A percentile compares a stretch with the other conserved stretches of the same genome.
These are phyloP conservation scores for Blepharisma japonicum DNA, from an alignment of 73 alveolate species.

Conservation along the genomic window DNA sequence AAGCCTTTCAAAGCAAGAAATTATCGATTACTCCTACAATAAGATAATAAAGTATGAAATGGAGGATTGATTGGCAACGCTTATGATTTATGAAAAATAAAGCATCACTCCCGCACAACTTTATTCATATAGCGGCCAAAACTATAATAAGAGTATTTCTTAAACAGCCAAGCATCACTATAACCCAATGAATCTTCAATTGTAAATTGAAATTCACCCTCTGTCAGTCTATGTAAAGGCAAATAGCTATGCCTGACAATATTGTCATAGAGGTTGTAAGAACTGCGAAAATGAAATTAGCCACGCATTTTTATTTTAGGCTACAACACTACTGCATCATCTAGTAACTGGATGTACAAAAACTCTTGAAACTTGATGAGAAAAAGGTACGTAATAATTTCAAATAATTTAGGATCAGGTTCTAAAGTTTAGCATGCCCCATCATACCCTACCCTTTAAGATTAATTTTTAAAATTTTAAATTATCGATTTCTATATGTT, in stretches of 20 bases:
- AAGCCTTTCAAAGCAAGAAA: conserved; percentile 56
- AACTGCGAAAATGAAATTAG: conserved; percentile 31
- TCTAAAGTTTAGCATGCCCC: neutral
- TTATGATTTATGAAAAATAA: conserved; percentile 40
- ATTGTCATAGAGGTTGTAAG: conserved; percentile 35
- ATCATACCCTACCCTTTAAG: neutral
- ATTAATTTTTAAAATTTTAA: too few species aligned
- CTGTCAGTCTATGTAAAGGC: conserved; percentile 48
- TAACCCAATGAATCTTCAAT: neutral
- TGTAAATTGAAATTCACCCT: conserved; percentile 27
- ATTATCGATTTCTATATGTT: too few species aligned
- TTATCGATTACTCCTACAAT: conserved; percentile 52
- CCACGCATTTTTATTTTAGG: conserved; percentile 47
- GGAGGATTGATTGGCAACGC: conserved; percentile 78
- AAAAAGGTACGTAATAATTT: conserved; percentile 39
- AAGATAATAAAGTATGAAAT: conserved; percentile 61
- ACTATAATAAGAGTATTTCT: neutral
- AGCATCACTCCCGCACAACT: conserved; percentile 39
- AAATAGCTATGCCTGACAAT: conserved; percentile 33
- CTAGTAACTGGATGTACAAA: conserved; percentile 27
- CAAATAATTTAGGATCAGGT: neutral
- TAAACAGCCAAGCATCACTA: conserved; percentile 26
- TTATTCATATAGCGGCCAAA: conserved; percentile 53
- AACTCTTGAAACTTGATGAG: conserved; percentile 58
- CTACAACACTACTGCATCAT: conserved; percentile 8